Evolutionary conservation across 2,329 filamentous ascomycete species (phyloP), one percentile per base, ranked within the genome.

Genomic region (Fusarium coffeatum): DNA sequence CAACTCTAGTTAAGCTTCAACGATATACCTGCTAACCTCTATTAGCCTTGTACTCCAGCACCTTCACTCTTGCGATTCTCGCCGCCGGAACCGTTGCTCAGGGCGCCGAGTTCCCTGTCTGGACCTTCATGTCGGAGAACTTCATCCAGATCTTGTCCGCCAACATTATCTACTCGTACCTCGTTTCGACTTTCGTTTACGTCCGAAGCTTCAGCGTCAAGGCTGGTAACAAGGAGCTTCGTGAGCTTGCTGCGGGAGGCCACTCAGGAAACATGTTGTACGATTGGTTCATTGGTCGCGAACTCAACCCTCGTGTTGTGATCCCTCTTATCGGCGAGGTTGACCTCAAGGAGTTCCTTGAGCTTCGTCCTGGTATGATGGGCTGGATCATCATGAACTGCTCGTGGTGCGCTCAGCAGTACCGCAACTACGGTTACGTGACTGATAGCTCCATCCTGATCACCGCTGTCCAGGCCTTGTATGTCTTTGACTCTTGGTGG

Each of bases 231-330:
- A 83, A 86, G 15, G 86, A 91, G 49, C 83, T 87, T 67, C 92
- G 94, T 42, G 90, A 96, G 78, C 86, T 98, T 10, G 94, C 94
- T 1, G 88, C 89, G 2, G 94, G 94, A 45, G 94, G 94, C 18
- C 88, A 92, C 76, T 90, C 89, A 2, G 94, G 94, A 61, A 98
- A 97, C 80, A 83, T 93, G 68, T 81, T 98, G 40, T 98, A 98
- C 79, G 95, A 98, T 81, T 98, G 93, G 89, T 98, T 94, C 82
- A 98, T 98, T 71, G 95, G 95, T 22, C 92, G 95, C 28, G 95
- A 98, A 80, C 89, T 98, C 65, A 98, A 98, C 81, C 95, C 95
- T 5, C 93, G 94, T 50, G 80, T 97, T 64, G 88, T 86, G 0
- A 82, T 97, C 25, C 94, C 94, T 4, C 79, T 97, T 50, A 86